Percentiles rank a stretch among this genome's conserved stretches.
phyloP scores from a whole-genome alignment of 106 monocot species.

The Apostasia shenzhenica region DNA sequence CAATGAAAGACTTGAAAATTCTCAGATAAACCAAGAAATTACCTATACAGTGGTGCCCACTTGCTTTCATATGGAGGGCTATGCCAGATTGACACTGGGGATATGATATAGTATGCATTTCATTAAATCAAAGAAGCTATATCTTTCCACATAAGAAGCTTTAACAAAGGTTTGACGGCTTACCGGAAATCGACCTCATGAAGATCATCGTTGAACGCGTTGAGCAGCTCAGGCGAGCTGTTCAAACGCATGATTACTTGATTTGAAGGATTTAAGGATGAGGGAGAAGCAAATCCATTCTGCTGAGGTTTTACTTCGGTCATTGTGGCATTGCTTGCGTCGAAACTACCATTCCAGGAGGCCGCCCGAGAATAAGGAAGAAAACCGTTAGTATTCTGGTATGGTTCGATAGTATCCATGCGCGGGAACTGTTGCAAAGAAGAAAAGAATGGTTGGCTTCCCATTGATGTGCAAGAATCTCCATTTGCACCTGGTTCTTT shows the following conservation, averaged over 20 bases:
- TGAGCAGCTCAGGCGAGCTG: not conserved
- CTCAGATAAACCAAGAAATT: not conserved
- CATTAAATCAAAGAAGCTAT: too few relatives aligned
- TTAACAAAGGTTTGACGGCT: too few relatives aligned
- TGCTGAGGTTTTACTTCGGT: not conserved
- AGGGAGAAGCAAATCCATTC: not conserved
- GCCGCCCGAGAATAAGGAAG: slow-evolving; percentile 8
- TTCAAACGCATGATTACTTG: not conserved
- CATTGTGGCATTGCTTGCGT: not conserved
- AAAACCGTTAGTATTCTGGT: slow-evolving; percentile 13
- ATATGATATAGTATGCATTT: not conserved
- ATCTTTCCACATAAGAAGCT: too few relatives aligned
- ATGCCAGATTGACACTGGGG: not conserved
- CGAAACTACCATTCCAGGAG: slow-evolving; percentile 2
- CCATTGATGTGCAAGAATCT: slow-evolving; percentile 16
- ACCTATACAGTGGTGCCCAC: slow-evolving; percentile 2
- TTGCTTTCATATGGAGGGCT: not conserved
- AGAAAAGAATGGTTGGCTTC: slow-evolving; percentile 14
- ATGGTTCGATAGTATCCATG: slow-evolving; percentile 51
- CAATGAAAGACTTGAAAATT: not conserved
- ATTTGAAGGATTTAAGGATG: not conserved
- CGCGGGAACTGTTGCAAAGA: slow-evolving; percentile 48
- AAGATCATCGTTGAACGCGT: not conserved
- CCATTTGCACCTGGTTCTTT: slow-evolving; percentile 12
- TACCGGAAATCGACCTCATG: not conserved